Conservation (phyloP, 148 eudicot genomes). For the Agrostemma githago region DNA sequence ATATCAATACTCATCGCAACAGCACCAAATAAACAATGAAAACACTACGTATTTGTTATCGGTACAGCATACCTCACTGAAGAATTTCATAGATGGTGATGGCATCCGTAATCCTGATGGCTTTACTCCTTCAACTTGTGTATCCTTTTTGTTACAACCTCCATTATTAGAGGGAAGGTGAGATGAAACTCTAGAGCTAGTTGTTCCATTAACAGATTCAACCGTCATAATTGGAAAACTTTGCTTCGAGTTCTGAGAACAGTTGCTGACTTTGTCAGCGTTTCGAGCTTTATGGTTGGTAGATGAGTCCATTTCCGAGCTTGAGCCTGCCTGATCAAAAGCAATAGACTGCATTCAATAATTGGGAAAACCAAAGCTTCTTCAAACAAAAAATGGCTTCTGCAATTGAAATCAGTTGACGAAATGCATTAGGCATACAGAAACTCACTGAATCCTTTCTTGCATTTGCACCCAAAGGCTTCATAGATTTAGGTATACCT, state of each 20-base stretch:
- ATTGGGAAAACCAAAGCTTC: background rate
- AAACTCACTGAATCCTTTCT: conserved; percentile 46
- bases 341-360: background rate
- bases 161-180: conserved; percentile 20
- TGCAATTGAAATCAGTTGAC: background rate
- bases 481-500: conserved; percentile 28
- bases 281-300: conserved; percentile 25
- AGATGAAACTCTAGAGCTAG: conserved; percentile 22
- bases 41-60: conserved; percentile 5
- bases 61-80: conserved; percentile 55
- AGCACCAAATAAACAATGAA: background rate
- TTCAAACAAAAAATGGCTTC: background rate
- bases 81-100: conserved; percentile 86
- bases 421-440: conserved; percentile 9
- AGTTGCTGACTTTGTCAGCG: conserved; percentile 23
- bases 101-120: conserved; percentile 94
- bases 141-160: conserved; percentile 20
- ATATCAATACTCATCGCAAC: background rate
- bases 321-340: conserved; percentile 32
- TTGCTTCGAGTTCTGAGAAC: conserved; percentile 29
- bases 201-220: conserved; percentile 27
- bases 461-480: conserved; percentile 29
- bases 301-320: conserved; percentile 21
- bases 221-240: conserved; percentile 21
- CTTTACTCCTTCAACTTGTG: conserved; percentile 37